Conservation (phyloP, 768 basidiomycete genomes). For the Candolleomyces efflorescens region DNA sequence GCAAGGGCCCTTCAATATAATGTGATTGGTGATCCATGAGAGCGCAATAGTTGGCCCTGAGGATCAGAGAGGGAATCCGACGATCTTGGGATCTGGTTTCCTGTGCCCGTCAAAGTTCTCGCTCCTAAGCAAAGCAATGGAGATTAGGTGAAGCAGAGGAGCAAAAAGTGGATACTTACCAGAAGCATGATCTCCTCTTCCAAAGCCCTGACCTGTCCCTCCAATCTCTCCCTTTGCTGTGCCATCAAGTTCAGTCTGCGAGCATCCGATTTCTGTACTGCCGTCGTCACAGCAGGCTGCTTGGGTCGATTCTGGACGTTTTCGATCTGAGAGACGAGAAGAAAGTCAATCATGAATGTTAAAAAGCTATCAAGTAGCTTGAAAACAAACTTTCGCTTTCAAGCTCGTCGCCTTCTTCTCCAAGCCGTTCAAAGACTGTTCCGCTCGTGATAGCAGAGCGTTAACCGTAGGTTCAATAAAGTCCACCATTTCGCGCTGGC, state of each 20-base stretch:
- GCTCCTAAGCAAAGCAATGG: background rate
- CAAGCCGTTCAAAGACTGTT: conserved; percentile 59
- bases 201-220: conserved; percentile 54
- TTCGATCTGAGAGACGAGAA: conserved; percentile 50
- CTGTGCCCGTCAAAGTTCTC: background rate
- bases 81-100: too few relatives aligned
- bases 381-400: conserved; percentile 55
- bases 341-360: background rate
- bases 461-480: conserved; percentile 80
- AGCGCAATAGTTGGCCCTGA: too few relatives aligned
- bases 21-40: too few relatives aligned
- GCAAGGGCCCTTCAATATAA: too few relatives aligned
- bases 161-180: conserved; percentile 26
- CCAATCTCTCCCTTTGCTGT: conserved; percentile 64
- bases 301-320: conserved; percentile 43
- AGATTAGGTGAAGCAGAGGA: too few relatives aligned
- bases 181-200: conserved; percentile 59
- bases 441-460: conserved; percentile 68
- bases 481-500: conserved; percentile 71
- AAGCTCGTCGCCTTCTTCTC: conserved; percentile 59
- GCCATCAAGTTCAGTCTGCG: conserved; percentile 59
- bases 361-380: background rate
- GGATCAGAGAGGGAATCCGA: too few relatives aligned
- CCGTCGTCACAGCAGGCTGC: conserved; percentile 43
- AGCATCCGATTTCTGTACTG: conserved; percentile 61